These are phyloP conservation scores for Lasiodiplodia gonubiensis DNA, from an alignment of 2,329 filamentous ascomycete genomes.

Conservation along the genomic window DNA sequence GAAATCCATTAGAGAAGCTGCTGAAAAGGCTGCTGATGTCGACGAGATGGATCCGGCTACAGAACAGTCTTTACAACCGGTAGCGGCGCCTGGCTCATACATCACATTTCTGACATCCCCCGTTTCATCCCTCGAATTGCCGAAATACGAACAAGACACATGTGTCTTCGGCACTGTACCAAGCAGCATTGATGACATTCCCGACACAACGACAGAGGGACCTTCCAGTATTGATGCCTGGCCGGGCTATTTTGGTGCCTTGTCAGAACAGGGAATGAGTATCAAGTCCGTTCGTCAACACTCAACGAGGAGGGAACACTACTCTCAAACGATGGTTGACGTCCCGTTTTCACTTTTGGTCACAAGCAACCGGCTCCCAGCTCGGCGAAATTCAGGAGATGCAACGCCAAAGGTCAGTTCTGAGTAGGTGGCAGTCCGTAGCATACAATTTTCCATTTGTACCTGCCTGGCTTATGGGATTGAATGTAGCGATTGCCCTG, in stretches of 20 bases:
- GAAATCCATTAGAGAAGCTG: neutral
- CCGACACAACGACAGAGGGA: slow-evolving; percentile 29
- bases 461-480: neutral
- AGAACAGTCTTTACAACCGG: slow-evolving; percentile 51
- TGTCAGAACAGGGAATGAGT: slow-evolving; percentile 62
- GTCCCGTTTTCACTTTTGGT: slow-evolving; percentile 14
- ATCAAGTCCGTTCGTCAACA: slow-evolving; percentile 27
- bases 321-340: neutral
- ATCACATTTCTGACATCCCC: slow-evolving; percentile 54
- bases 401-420: slow-evolving; percentile 16
- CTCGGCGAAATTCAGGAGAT: too few relatives aligned
- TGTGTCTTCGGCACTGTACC: slow-evolving; percentile 47
- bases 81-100: slow-evolving; percentile 67
- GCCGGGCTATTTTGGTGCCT: slow-evolving; percentile 62
- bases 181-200: slow-evolving; percentile 50
- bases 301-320: neutral
- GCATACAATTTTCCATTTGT: neutral
- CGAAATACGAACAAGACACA: neutral
- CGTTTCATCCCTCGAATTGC: slow-evolving; percentile 7
- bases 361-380: neutral
- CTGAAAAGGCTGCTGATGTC: neutral
- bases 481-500: neutral
- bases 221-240: slow-evolving; percentile 32
- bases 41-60: neutral
- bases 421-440: neutral